Evolutionary conservation across 768 basidiomycete species (phyloP).

Genomic region (Suillus hirtellus): DNA sequence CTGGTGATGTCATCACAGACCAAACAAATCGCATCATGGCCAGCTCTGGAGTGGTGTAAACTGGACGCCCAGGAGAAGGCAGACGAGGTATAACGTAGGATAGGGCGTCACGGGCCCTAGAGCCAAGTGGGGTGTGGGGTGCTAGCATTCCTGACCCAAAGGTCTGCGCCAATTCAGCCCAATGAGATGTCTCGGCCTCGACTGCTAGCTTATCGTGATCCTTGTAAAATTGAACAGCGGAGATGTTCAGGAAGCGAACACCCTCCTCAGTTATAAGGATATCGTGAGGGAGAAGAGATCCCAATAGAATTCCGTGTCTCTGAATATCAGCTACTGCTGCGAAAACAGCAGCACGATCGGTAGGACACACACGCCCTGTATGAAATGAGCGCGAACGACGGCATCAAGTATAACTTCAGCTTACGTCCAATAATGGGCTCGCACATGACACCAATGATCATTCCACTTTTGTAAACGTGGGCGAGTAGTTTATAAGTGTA

Average conservation of each 20-base stretch:
- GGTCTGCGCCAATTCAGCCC: slow-evolving; percentile 21
- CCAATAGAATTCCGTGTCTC: slow-evolving; percentile 27
- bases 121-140: not conserved
- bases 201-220: slow-evolving; percentile 29
- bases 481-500: slow-evolving; percentile 33
- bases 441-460: slow-evolving; percentile 32
- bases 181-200: slow-evolving; percentile 17
- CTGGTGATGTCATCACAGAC: slow-evolving; percentile 19
- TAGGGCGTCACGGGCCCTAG: slow-evolving; percentile 12
- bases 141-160: slow-evolving; percentile 18
- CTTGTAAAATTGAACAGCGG: slow-evolving; percentile 17
- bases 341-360: slow-evolving; percentile 30
- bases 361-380: slow-evolving; percentile 22
- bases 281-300: slow-evolving; percentile 16
- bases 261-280: slow-evolving; percentile 33
- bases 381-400: slow-evolving; percentile 12
- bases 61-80: slow-evolving; percentile 23
- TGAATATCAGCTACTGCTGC: slow-evolving; percentile 34
- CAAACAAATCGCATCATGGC: slow-evolving; percentile 23
- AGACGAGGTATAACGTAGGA: slow-evolving; percentile 29
- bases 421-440: slow-evolving; percentile 31
- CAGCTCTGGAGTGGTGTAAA: slow-evolving; percentile 21
- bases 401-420: slow-evolving; percentile 7
- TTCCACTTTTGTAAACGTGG: slow-evolving; percentile 31
- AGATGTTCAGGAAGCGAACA: slow-evolving; percentile 29